A percentile compares a stretch with the other conserved stretches of the same genome.
phyloP scores from a whole-genome alignment of 495 filamentous ascomycete species.

The Daldinia decipiens region DNA sequence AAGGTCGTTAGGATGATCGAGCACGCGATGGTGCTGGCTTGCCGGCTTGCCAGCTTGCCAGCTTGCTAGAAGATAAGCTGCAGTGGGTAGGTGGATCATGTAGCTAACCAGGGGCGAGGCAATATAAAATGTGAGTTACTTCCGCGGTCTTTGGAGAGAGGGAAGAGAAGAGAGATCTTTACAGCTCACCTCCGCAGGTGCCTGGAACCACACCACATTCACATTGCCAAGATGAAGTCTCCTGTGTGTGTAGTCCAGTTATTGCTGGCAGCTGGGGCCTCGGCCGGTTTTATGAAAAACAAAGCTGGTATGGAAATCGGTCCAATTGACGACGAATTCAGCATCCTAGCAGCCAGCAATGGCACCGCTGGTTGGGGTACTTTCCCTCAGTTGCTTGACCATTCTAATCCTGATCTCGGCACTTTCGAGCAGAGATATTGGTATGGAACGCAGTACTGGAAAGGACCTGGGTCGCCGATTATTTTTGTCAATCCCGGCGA shows the following conservation, averaged over 20 bases:
- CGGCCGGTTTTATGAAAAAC: constrained; percentile 41
- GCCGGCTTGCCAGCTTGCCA: background rate
- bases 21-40: constrained; percentile 30
- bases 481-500: constrained; percentile 72
- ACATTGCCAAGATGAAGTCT: constrained; percentile 44
- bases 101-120: background rate
- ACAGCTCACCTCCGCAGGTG: constrained; percentile 28
- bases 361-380: constrained; percentile 46
- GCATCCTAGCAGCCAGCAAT: constrained; percentile 18
- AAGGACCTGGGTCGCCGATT: constrained; percentile 63
- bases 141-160: background rate
- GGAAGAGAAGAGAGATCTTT: background rate
- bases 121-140: constrained; percentile 24
- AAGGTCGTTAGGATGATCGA: constrained; percentile 34
- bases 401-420: constrained; percentile 62
- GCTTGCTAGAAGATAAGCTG: constrained; percentile 20
- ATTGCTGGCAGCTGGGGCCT: constrained; percentile 44
- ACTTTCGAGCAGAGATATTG: constrained; percentile 69
- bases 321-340: constrained; percentile 40
- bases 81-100: constrained; percentile 23
- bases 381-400: constrained; percentile 67
- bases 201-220: constrained; percentile 25
- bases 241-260: constrained; percentile 41
- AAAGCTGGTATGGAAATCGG: constrained; percentile 47
- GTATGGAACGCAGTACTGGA: constrained; percentile 64